A percentile compares a stretch with the other conserved stretches of the same genome.
Conservation (phyloP, 2,329 filamentous ascomycete genomes). For the Zymoseptoria crescenta region DNA sequence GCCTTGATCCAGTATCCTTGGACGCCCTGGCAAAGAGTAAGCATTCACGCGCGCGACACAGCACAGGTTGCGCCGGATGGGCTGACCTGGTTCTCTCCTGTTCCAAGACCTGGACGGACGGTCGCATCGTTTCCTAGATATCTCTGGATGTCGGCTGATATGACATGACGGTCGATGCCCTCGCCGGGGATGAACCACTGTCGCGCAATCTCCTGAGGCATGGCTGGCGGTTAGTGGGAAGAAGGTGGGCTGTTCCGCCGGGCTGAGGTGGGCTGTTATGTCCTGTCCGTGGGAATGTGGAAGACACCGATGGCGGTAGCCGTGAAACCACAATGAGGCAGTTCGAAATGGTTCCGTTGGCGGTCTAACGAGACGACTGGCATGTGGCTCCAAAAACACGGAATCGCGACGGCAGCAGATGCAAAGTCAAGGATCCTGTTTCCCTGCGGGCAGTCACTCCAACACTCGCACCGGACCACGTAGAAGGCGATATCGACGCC, state of each 20-base stretch:
- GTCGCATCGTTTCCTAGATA: slow-evolving; percentile 45
- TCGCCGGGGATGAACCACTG: slow-evolving; percentile 45
- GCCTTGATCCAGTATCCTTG: slow-evolving; percentile 46
- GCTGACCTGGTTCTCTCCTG: slow-evolving; percentile 39
- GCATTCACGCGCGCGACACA: slow-evolving; percentile 6
- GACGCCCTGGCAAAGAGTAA: slow-evolving; percentile 31
- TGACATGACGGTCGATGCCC: slow-evolving; percentile 45
- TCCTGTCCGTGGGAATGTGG: neutral
- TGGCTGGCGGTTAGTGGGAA: slow-evolving; percentile 11
- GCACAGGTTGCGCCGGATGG: slow-evolving; percentile 6
- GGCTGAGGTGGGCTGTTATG: neutral
- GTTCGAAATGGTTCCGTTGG: neutral
- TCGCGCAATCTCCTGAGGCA: slow-evolving; percentile 31
- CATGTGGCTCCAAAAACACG: neutral
- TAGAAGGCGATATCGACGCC: neutral
- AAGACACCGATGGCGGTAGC: neutral
- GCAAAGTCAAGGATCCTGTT: neutral
- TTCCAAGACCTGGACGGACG: slow-evolving; percentile 40
- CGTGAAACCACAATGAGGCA: neutral
- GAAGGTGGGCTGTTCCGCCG: no score
- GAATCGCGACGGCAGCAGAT: neutral
- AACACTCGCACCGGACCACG: neutral
- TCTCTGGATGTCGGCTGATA: slow-evolving; percentile 46
- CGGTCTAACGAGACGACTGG: neutral
- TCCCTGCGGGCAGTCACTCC: neutral